Evolutionary conservation across 306 rosid genomes (phyloP), one percentile per base, ranked within the genome.

Genomic region (Sophora flavescens): DNA sequence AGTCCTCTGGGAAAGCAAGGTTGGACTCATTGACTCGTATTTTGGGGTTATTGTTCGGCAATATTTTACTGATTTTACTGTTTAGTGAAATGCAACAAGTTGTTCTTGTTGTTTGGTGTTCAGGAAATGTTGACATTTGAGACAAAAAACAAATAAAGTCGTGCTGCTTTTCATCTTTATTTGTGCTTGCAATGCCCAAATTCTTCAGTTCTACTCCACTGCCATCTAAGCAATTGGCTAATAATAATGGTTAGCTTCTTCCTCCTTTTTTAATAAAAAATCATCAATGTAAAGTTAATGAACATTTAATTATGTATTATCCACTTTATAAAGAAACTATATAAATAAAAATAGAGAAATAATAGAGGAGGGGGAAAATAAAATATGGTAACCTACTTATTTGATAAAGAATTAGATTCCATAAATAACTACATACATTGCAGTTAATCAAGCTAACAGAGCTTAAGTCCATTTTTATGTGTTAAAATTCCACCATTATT

Each of bases 131-230:
- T 63, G 39, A 22, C 59, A 64, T 82, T 78, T 69, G 74, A 72
- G 57, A 79, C 79, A 80, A 84, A 64, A 85, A 70, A 48, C 65
- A 30, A 26, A 36, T 50, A 39, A 69, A 78, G 63, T 56, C 64
- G 9, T 47, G 11, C 15, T 17, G 6, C 28, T 66, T 77, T 52
- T 73, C 51, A 38, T 75, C 39, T 53, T 68, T 48, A 16, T 48
- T 66, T 76, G 48, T 33, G 78, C n/a, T 57, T 48, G 4, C 7
- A 39, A 80, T 64, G 89, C 86, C 86, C 90, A 86, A 86, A 83
- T 58, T 76, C 87, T 83, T 83, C 80, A 68, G 56, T 70, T 84
- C 75, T 82, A 85, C 90, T 84, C 86, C 83, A 81, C 50, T 28
- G 28, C 6, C 41, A 1, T 63, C 42, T 18, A 33, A 15, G 3